Base-by-base conservation (phyloP, 1,139 yeast species). In the Suhomyces wounanorum region DNA sequence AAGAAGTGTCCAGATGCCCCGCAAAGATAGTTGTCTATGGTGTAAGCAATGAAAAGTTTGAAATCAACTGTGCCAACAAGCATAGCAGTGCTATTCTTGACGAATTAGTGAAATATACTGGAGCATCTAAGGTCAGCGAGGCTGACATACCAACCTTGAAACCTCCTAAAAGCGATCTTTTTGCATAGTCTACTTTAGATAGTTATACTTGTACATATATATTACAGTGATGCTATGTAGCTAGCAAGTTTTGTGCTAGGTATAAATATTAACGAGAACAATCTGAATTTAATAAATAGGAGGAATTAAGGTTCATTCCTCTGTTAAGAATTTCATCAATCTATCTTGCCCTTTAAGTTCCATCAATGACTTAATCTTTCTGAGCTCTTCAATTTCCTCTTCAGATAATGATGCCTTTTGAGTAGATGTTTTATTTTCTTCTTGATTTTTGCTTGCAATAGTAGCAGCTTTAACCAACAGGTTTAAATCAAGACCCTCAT, bases 341-440 rank as follows among this genome's bases (percentile, higher is more conserved):
- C 81, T 81, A 4, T 85, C 88, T 57, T 79, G 80, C 1, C 96
- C 96, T 66, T 88, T 91, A 41, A 78, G 53, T 53, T 82, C 77
- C 65, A 92, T 78, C 50, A 91, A 69, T 56, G 74, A 73, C 61
- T 84, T 85, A 49, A 91, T 78, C 17, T 80, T 73, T 37, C 75
- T 58, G 33, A 89, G 69, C 50, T 87, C 88, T 3, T 69, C 64
- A 1, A 81, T 50, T 60, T 86, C 91, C 1, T 66, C 65, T 38
- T 28, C 28, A 14, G 16, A 30, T 23, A 11, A 10, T 21, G 25
- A 2, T n/a, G 33, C 25, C n/a, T 40, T 17, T 8, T n/a, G 8
- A 3, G 13, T 6, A 5, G 38, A 2, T 33, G 5, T 14, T 8
- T 47, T 18, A 13, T 9, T 9, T 31, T 40, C 23, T 6, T 37